Base-by-base conservation (phyloP, 371 early-diverging fungal genomes). In the Syncephalis fuscata region DNA sequence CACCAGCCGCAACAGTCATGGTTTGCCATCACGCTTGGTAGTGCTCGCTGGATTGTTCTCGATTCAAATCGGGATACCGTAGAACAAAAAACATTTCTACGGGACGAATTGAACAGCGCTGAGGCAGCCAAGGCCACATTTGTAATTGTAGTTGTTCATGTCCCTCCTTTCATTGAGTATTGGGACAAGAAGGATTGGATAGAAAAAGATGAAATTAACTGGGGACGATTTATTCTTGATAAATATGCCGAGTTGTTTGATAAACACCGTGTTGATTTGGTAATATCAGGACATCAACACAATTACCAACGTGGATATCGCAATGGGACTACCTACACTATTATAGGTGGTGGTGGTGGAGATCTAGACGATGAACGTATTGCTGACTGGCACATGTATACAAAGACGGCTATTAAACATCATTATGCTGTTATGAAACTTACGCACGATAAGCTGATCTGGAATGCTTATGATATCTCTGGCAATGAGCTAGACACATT, bases 201-300 rank as follows among this genome's bases (percentile, higher is more conserved):
- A 45, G 60, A 74, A 38, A 59, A 69, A 37, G 64, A 68, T 21
- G 77, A 85, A 45, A 73, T 67, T 42, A 63, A 76, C 48, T 85
- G 85, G 85, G 79, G 80, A 1, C 66, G 72, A 1, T 80, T 81
- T 60, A 58, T 85, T 0, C 66, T 78, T 40, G 60, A 74, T 5
- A 70, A 77, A 15, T 83, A 70, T 50, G 81, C 76, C 1, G 68
- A 74, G 1, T 46, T 84, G 38, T 82, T 85, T 57, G 73, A 75
- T 43, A 49, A 71, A 48, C 57, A 74, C 46, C 63, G 65, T 3
- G 80, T 84, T 2, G 84, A 84, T 51, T 54, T 85, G 26, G 82
- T 85, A 2, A 73, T 85, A 5, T 82, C 83, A 0, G 85, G 85
- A 3, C 85, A 85, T 55, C 84, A 85, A 50, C 85, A 85, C 52